Evolutionary conservation across 495 filamentous ascomycete species (phyloP).

Genomic region (Hypoxylon intermedium): DNA sequence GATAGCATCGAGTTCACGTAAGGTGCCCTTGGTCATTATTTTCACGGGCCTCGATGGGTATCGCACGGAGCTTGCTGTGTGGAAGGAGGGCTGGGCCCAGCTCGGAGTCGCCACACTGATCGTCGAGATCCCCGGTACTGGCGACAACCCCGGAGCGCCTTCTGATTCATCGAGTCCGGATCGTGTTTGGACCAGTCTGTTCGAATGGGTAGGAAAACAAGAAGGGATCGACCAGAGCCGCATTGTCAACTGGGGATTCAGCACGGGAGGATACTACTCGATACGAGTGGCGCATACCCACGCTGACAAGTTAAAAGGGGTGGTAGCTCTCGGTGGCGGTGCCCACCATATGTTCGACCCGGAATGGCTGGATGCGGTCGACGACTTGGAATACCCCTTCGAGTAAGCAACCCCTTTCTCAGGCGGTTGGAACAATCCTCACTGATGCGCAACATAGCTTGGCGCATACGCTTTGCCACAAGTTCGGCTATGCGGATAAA

Average conservation of each 20-base stretch:
- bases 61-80: slow-evolving; percentile 71
- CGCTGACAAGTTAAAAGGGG: slow-evolving; percentile 60
- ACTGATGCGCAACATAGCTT: slow-evolving; percentile 47
- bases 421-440: neutral
- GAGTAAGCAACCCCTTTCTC: slow-evolving; percentile 49
- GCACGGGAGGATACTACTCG: slow-evolving; percentile 75
- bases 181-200: slow-evolving; percentile 65
- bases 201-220: slow-evolving; percentile 66
- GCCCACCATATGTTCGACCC: slow-evolving; percentile 69
- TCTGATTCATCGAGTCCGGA: slow-evolving; percentile 51
- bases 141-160: slow-evolving; percentile 69
- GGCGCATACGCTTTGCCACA: slow-evolving; percentile 66
- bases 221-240: slow-evolving; percentile 60
- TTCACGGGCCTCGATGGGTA: slow-evolving; percentile 78
- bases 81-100: slow-evolving; percentile 64
- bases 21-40: slow-evolving; percentile 67
- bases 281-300: slow-evolving; percentile 74
- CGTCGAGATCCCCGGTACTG: slow-evolving; percentile 77
- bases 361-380: slow-evolving; percentile 67
- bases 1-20: slow-evolving; percentile 19
- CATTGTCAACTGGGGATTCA: slow-evolving; percentile 70
- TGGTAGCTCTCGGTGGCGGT: slow-evolving; percentile 69
- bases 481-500: slow-evolving; percentile 65
- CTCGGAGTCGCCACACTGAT: slow-evolving; percentile 64
- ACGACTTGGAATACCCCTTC: slow-evolving; percentile 77